Percentiles rank a stretch among this genome's conserved stretches.
These are phyloP conservation scores for Rhodotorula paludigena DNA, from an alignment of 768 basidiomycete genomes.

Conservation along the genomic window DNA sequence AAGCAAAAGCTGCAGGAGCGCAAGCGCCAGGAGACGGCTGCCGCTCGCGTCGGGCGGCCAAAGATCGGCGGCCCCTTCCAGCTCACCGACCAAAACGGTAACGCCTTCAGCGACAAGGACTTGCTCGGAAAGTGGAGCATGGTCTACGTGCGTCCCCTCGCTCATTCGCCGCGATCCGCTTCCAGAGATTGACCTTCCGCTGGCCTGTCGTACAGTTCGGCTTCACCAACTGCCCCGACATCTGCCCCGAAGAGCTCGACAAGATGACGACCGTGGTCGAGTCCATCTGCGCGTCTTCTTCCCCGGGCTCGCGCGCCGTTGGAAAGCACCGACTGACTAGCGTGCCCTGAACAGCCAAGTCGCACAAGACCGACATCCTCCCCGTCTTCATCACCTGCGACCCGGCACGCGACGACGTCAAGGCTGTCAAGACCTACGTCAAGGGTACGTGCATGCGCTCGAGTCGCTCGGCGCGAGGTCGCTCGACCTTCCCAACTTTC, in stretches of 20 bases:
- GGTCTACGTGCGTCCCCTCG: slow-evolving; percentile 44
- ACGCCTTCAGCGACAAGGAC: slow-evolving; percentile 73
- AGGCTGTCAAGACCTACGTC: slow-evolving; percentile 52
- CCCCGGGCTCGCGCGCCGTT: not conserved
- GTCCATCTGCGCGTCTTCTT: slow-evolving; percentile 58
- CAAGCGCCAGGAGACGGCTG: slow-evolving; percentile 69
- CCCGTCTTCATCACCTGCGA: slow-evolving; percentile 96
- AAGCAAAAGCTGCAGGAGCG: slow-evolving; percentile 71
- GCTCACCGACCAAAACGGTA: slow-evolving; percentile 62
- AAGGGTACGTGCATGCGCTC: slow-evolving; percentile 40
- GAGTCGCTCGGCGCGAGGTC: not conserved
- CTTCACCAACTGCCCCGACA: slow-evolving; percentile 99
- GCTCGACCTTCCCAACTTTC: not conserved
- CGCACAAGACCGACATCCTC: slow-evolving; percentile 62
- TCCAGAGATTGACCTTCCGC: not conserved
- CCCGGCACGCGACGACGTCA: slow-evolving; percentile 76
- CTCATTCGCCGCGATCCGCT: too few species aligned
- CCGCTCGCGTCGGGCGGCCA: slow-evolving; percentile 72
- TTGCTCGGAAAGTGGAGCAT: slow-evolving; percentile 81
- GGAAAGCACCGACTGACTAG: not conserved
- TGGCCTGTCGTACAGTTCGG: slow-evolving; percentile 62
- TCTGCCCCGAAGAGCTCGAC: slow-evolving; percentile 96
- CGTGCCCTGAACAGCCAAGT: slow-evolving; percentile 63
- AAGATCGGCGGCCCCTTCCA: slow-evolving; percentile 86
- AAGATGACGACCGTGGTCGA: slow-evolving; percentile 78